Base-by-base conservation (phyloP, 2,329 filamentous ascomycete species). In the Arachnomyces sp. region DNA sequence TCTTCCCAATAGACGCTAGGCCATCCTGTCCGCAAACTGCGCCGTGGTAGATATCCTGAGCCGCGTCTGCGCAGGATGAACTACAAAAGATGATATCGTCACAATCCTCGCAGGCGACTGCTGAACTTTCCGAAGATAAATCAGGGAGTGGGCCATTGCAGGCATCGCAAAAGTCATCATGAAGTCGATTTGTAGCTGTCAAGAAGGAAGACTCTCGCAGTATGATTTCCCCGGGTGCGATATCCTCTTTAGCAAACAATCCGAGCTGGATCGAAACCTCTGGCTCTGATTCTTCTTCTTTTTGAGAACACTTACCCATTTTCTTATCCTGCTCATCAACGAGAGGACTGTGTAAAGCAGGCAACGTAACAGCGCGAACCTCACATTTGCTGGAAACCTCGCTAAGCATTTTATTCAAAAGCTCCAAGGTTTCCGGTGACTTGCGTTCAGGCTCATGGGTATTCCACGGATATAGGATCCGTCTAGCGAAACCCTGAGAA, bases 81-180 rank as follows among this genome's bases (percentile, higher is more conserved):
- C 73, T 75, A 61, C 78, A 82, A 60, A 80, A 82, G 46, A 79
- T 70, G 12, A 68, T 71, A 40, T 77, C 74, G 43, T 72, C 67
- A 56, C 77, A 80, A 25, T 72, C 68, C 29, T 69, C 62, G 50
- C 77, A 80, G 2, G 65, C 57, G 5, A 72, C 62, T 4, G 68
- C 58, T 1, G 57, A 57, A 1, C 52, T 51, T 3, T 47, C 44
- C 7, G 59, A 52, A 1, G 54, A 62, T 28, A 85, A 65, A 0
- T 73, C 72, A 1, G 84, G 85, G 4, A 93, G 73, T 16, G 78
- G 77, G 6, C 75, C 73, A 52, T 87, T 87, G 61, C 90, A 96
- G 11, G 88, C 88, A 61, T 96, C 90, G 62, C 90, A 96, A 21
- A 90, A 75, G 3, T 84, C 74, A 46, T 94, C 88, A 57, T 93